phyloP scores from a whole-genome alignment of 2,329 filamentous ascomycete genomes.

The Acephala macrosclerotiorum region DNA sequence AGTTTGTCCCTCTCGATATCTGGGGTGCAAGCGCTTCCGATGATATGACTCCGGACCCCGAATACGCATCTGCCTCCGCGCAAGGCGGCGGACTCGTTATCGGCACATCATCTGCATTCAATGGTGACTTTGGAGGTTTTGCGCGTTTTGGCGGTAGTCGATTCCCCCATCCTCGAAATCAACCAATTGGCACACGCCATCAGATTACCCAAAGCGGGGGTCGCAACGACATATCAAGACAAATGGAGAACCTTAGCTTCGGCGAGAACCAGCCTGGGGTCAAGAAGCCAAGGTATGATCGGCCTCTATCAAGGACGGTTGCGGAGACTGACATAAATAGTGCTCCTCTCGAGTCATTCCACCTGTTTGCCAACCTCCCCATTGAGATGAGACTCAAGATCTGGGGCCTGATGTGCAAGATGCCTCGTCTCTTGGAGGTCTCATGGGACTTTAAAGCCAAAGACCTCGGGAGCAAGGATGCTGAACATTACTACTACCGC shows the following conservation, averaged over 20 bases:
- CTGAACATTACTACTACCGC: conserved; percentile 9
- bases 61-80: background rate
- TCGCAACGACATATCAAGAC: background rate
- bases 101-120: too few species aligned
- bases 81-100: background rate
- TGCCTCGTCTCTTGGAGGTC: conserved; percentile 1
- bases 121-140: background rate
- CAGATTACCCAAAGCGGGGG: background rate
- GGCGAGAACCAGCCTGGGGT: background rate
- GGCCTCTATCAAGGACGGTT: too few species aligned
- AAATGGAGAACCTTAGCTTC: background rate
- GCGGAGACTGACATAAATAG: background rate
- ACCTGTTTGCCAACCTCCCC: background rate
- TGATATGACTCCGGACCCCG: background rate
- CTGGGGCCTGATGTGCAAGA: background rate
- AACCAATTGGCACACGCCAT: background rate
- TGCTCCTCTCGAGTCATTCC: background rate
- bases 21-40: background rate
- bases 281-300: background rate
- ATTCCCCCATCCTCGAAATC: background rate
- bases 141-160: background rate
- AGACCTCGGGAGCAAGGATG: background rate
- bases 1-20: background rate
- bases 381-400: background rate
- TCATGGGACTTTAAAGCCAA: conserved; percentile 6